Evolutionary conservation across 768 basidiomycete genomes (phyloP), one percentile per base, ranked within the genome.

Genomic region (Naganishia antarctica): DNA sequence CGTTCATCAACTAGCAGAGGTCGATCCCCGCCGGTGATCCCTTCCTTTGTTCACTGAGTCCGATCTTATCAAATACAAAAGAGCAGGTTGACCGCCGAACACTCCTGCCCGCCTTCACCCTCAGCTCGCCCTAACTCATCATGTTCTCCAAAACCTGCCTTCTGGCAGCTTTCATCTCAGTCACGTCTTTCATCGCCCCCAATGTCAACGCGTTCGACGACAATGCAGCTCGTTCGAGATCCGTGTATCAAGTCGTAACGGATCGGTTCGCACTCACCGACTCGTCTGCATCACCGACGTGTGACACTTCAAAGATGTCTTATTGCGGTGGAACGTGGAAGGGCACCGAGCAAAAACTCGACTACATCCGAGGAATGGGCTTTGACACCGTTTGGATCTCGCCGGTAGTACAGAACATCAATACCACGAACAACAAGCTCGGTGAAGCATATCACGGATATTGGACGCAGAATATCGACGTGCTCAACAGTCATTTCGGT

Each of bases 311-410:
- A 66, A 75, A 66, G 60, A 73, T 48, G 32, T 60, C 26, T 2
- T 78, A 75, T 66, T 78, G 76, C 61, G 76, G 76, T 23, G 76
- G 76, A 9, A 75, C 66, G 1, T 78, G 69, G 67, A 59, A 65
- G 31, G 66, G 72, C 1, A 62, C 74, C 61, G 67, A 70, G n/a
- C 48, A 66, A 34, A 68, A 76, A 59, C 65, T 79, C 15, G 76
- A 77, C 60, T 79, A 79, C 50, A 75, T 79, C 43, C 71, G 77
- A 29, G 72, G 70, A 1, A 71, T 76, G 71, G 77, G 78, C 0
- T 79, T 78, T 62, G 72, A 78, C 61, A 74, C 73, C 13, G 50
- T 57, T 49, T 79, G 77, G 77, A 77, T 79, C 62, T 71, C 69
- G 0, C 78, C 78, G 13, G 71, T 76, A 34, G 73, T 70, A 12